Base-by-base conservation (phyloP, 129 eudicot genomes). In the Pittosporum tobira region DNA sequence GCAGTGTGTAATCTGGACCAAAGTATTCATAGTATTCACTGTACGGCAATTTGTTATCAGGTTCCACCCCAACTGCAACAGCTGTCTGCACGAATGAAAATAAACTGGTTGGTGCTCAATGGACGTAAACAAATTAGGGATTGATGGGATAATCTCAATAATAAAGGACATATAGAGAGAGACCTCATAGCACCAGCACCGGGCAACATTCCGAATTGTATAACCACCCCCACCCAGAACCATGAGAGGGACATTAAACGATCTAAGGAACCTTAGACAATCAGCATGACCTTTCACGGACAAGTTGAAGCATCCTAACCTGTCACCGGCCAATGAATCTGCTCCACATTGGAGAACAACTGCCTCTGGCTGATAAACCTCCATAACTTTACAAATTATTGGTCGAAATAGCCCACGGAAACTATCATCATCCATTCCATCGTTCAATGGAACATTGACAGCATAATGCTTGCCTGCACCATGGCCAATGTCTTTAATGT, bases 161-260 rank as follows among this genome's bases (percentile, higher is more conserved):
- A n/a, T n/a, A n/a, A n/a, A n/a, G n/a, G n/a, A n/a, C n/a, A n/a
- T n/a, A n/a, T n/a, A 42, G 69, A 50, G 42, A 73, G 57, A 59
- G 23, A 85, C 97, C 94, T 89, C 97, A 80, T 89, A 89, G 75
- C 94, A 82, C 97, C 97, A 89, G 80, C 97, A 89, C 0, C 97
- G 82, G n/a, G 97, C 93, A 6, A 89, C 95, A 73, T 89, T 89
- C 25, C 95, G 67, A 4, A 89, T 82, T 0, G 95, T 89, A 58
- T 85, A 89, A 34, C 97, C 97, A 38, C 95, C 97, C 42, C 97
- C 97, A 19, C 97, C 95, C 28, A 85, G 72, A 47, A 89, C 94
- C 97, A 89, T 85, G 29, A 89, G 73, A 46, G 97, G 97, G 37
- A 82, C 86, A 64, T 89, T 89, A 60, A 79, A 85, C 3, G 97